Evolutionary conservation across 352 stramenopile genomes (phyloP).

Genomic region (Pilasporangium apinafurcum): DNA sequence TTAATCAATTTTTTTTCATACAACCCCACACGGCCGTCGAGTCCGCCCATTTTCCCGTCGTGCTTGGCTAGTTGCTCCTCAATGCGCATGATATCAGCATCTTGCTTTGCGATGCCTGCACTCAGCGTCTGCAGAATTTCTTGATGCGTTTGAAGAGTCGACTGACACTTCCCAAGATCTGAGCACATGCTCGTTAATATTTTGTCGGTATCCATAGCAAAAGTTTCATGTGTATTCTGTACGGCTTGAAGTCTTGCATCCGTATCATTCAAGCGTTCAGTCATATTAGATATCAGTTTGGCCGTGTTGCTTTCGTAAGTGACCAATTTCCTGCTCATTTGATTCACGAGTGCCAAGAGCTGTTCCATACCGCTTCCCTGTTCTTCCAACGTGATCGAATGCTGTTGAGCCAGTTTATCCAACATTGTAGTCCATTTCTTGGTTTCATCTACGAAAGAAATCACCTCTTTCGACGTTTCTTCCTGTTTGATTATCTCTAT

Average conservation of each 20-base stretch:
- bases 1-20: slow-evolving; percentile 40
- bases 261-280: slow-evolving; percentile 14
- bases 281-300: slow-evolving; percentile 14
- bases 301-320: slow-evolving; percentile 13
- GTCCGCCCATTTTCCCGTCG: slow-evolving; percentile 21
- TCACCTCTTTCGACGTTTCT: slow-evolving; percentile 22
- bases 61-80: slow-evolving; percentile 18
- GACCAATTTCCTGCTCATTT: slow-evolving; percentile 13
- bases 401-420: slow-evolving; percentile 10
- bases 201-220: slow-evolving; percentile 20
- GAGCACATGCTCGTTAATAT: slow-evolving; percentile 16
- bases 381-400: slow-evolving; percentile 10
- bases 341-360: slow-evolving; percentile 13
- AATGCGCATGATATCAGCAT: slow-evolving; percentile 21
- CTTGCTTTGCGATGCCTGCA: slow-evolving; percentile 12
- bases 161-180: slow-evolving; percentile 21
- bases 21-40: slow-evolving; percentile 31
- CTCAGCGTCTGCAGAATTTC: slow-evolving; percentile 23
- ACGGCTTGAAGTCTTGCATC: slow-evolving; percentile 9
- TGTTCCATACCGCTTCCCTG: slow-evolving; percentile 28
- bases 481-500: slow-evolving; percentile 44
- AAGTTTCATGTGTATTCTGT: slow-evolving; percentile 11
- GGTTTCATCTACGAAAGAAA: slow-evolving; percentile 16
- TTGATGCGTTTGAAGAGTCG: slow-evolving; percentile 21
- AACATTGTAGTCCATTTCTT: slow-evolving; percentile 11